Evolutionary conservation across 352 stramenopile genomes (phyloP).

Genomic region (Globisporangium cystogenes): DNA sequence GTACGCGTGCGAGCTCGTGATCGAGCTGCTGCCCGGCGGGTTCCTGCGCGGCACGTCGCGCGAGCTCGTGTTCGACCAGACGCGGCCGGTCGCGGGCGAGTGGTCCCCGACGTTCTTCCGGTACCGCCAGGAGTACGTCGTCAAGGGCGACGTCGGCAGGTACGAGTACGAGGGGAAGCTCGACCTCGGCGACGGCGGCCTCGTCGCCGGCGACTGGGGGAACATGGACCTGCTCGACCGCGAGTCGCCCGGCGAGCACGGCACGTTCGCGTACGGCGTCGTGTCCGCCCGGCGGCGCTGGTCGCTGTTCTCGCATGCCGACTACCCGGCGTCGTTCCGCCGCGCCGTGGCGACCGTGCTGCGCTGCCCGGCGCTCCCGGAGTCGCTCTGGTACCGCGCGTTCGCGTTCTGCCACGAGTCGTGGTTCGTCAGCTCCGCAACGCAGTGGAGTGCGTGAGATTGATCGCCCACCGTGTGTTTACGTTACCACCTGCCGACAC

Average conservation of each 20-base stretch:
- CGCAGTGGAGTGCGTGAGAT: neutral
- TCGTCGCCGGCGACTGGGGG: conserved; percentile 40
- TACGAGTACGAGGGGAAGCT: conserved; percentile 46
- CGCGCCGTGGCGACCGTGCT: conserved; percentile 28
- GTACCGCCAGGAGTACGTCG: conserved; percentile 55
- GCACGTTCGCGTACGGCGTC: conserved; percentile 53
- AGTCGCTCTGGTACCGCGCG: conserved; percentile 40
- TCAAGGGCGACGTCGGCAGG: conserved; percentile 47
- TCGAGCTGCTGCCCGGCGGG: conserved; percentile 35
- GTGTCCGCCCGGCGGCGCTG: conserved; percentile 31
- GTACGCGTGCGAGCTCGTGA: conserved; percentile 49
- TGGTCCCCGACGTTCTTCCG: conserved; percentile 29
- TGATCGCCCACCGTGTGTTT: too few species aligned
- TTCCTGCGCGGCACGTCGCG: conserved; percentile 29
- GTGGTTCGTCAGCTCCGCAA: conserved; percentile 30
- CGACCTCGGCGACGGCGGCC: conserved; percentile 24
- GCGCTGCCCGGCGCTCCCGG: conserved; percentile 44
- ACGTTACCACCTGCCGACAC: neutral
- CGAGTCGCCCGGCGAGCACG: conserved; percentile 33
- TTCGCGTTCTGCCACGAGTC: conserved; percentile 50
- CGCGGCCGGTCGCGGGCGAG: conserved; percentile 25
- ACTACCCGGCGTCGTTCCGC: conserved; percentile 42
- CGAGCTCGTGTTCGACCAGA: conserved; percentile 61
- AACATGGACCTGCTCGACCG: conserved; percentile 34
- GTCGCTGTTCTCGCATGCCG: conserved; percentile 32